Evolutionary conservation across 2,329 filamentous ascomycete species (phyloP).

Genomic region (Gnomoniopsis sp.): DNA sequence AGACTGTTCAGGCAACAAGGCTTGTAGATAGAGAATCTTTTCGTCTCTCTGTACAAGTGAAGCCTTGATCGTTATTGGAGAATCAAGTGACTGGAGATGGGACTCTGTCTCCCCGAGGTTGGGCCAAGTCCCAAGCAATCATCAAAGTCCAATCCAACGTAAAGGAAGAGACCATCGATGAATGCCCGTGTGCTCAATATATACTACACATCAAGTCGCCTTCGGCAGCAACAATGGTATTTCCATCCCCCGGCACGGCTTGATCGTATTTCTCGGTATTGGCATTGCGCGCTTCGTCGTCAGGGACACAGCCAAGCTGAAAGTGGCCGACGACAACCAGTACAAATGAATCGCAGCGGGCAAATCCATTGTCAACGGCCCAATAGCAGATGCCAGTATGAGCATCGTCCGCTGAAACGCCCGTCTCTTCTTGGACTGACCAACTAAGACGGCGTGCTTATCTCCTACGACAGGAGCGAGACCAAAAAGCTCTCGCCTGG

Average conservation of each 20-base stretch:
- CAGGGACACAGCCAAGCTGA: conserved; percentile 22
- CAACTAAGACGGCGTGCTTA: neutral
- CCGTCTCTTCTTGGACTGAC: neutral
- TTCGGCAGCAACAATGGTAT: conserved; percentile 14
- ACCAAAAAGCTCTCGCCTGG: conserved; percentile 23
- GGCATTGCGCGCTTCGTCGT: conserved; percentile 25
- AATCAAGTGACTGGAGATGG: no score
- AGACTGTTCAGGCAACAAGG: no score
- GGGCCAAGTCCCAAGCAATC: no score
- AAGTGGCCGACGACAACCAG: conserved; percentile 35
- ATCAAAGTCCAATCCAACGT: no score
- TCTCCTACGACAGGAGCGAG: conserved; percentile 13
- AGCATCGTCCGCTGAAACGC: conserved; percentile 29
- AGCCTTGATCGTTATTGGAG: no score
- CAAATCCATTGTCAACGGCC: conserved; percentile 35
- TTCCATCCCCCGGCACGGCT: conserved; percentile 22
- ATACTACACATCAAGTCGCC: no score
- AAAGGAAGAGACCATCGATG: no score
- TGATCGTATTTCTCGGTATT: conserved; percentile 12
- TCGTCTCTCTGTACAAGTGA: no score
- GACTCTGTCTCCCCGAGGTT: no score
- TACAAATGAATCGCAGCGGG: conserved; percentile 42
- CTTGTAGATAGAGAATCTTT: no score
- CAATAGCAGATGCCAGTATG: conserved; percentile 28
- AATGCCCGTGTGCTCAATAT: no score